Conservation (phyloP, 2,329 filamentous ascomycete species). For the Pseudogymnoascus verrucosus region DNA sequence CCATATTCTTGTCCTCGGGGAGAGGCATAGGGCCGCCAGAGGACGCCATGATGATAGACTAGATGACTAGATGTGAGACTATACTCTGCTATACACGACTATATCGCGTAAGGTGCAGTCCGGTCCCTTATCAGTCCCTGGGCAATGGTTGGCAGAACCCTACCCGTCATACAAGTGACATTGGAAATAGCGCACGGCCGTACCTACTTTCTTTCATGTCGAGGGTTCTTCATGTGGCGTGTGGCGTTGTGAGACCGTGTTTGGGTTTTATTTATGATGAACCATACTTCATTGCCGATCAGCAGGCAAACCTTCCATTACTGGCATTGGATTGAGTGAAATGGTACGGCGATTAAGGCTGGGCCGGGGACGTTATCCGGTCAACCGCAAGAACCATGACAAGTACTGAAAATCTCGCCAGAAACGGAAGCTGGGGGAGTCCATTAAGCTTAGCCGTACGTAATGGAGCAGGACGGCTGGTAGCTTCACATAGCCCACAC, state of each 20-base stretch:
- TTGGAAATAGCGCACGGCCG: neutral
- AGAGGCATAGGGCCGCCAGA: neutral
- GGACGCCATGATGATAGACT: neutral
- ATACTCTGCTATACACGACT: neutral
- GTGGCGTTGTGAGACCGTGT: neutral
- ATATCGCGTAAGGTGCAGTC: neutral
- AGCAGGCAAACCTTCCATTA: neutral
- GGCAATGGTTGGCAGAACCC: neutral
- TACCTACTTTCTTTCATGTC: neutral
- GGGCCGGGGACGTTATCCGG: neutral
- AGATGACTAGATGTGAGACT: neutral
- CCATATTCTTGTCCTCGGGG: slow-evolving; percentile 13
- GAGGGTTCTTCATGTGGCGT: neutral
- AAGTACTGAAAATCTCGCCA: neutral
- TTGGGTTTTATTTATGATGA: neutral
- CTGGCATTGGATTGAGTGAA: neutral
- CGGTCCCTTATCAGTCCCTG: neutral
- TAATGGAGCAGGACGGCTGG: neutral
- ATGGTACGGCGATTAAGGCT: neutral
- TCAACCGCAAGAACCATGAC: neutral
- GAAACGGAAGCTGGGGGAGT: neutral
- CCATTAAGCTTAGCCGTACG: neutral
- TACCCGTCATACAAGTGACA: neutral
- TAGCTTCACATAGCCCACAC: neutral
- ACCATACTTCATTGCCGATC: neutral